A percentile compares a stretch with the other conserved stretches of the same genome.
These are phyloP conservation scores for Catunica adiposa DNA, from an alignment of 2,329 filamentous ascomycete species.

Conservation along the genomic window DNA sequence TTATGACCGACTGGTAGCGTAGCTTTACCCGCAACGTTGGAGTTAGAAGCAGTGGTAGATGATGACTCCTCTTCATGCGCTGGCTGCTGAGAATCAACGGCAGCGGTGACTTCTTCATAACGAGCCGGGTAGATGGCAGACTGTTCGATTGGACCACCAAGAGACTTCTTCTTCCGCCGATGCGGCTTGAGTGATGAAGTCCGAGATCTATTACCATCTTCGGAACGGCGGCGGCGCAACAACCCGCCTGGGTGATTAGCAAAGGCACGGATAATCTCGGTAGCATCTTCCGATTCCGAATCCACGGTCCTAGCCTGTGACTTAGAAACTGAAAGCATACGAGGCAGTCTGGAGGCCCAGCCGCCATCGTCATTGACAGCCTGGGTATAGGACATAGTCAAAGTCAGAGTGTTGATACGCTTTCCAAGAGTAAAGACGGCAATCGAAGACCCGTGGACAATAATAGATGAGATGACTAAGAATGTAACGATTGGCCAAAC, in stretches of 20 bases:
- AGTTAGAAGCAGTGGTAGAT: conserved; percentile 5
- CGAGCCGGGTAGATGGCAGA: conserved; percentile 66
- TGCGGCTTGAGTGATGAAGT: conserved; percentile 30
- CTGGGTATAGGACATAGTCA: conserved; percentile 92
- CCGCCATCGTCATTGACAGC: conserved; percentile 67
- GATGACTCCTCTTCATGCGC: neutral
- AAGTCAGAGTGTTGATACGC: conserved; percentile 86
- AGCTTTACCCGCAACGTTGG: neutral
- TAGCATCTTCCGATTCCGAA: conserved; percentile 45
- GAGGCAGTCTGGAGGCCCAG: conserved; percentile 88
- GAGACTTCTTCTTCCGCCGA: conserved; percentile 50
- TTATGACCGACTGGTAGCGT: too few relatives aligned
- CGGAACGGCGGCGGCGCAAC: conserved; percentile 42
- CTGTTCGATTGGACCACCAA: conserved; percentile 70
- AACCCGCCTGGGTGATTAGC: conserved; percentile 57
- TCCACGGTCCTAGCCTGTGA: conserved; percentile 81
- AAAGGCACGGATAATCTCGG: conserved; percentile 16
- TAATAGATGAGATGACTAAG: conserved; percentile 80
- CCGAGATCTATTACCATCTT: conserved; percentile 14
- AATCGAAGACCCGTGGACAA: conserved; percentile 94
- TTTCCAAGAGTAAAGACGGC: conserved; percentile 96
- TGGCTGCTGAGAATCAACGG: neutral
- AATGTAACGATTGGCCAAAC: conserved; percentile 97
- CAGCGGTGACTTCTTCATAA: conserved; percentile 1
- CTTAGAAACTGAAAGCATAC: conserved; percentile 49